A percentile compares a stretch with the other conserved stretches of the same genome.
Conservation (phyloP, 495 filamentous ascomycete species). For the Baudoinia panamericana region DNA sequence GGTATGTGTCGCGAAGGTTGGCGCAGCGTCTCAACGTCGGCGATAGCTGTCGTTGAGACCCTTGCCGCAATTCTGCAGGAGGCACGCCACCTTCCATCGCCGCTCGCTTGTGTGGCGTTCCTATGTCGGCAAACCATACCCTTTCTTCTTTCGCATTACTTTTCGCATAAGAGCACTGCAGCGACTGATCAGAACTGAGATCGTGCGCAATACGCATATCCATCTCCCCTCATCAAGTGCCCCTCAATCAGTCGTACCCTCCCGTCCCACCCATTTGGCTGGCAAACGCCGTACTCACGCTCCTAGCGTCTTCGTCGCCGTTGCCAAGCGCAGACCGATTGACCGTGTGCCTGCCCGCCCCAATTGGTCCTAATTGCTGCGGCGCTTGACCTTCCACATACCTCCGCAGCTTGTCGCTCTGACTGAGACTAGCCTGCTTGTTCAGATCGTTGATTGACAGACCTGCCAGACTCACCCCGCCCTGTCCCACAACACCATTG, state of each 20-base stretch:
- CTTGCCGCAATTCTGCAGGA: no score
- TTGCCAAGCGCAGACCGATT: conserved; percentile 14
- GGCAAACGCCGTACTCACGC: conserved; percentile 88
- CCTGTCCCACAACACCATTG: conserved; percentile 54
- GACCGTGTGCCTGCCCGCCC: conserved; percentile 28
- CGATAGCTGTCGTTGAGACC: no score
- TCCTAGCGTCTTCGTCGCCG: conserved; percentile 80
- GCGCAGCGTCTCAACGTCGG: no score
- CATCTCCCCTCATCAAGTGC: no score
- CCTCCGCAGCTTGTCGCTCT: conserved; percentile 68
- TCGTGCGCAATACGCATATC: no score
- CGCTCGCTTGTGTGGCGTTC: no score
- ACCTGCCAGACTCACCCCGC: conserved; percentile 73
- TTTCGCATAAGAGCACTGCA: no score
- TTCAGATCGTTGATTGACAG: conserved; percentile 60
- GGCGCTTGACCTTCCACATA: conserved; percentile 67
- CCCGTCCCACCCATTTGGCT: conserved; percentile 59
- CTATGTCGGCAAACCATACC: no score
- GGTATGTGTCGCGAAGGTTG: no score
- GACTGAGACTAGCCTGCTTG: conserved; percentile 71
- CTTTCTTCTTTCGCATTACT: no score
- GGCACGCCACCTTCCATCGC: no score
- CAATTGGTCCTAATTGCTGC: conserved; percentile 31
- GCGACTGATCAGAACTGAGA: no score
- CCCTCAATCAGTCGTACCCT: conserved; percentile 13